phyloP scores from a whole-genome alignment of 2,329 filamentous ascomycete species.

The Venturia effusa region DNA sequence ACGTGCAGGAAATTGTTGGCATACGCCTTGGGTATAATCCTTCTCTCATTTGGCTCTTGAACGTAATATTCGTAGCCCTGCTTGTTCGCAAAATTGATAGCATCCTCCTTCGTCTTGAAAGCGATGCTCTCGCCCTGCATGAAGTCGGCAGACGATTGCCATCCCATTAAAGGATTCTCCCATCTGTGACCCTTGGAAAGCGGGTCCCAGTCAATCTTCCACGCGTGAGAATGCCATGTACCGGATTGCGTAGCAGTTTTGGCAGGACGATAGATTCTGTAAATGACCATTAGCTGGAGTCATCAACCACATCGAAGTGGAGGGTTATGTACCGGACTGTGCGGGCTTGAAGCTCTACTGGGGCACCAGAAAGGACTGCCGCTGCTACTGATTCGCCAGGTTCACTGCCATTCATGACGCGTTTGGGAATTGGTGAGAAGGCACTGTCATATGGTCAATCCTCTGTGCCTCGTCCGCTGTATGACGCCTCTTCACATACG shows the following conservation, averaged over 20 bases:
- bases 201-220: conserved; percentile 99
- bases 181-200: conserved; percentile 86
- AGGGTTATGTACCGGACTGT: conserved; percentile 65
- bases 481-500: conserved; percentile 45
- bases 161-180: conserved; percentile 98
- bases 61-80: conserved; percentile 99
- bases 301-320: neutral
- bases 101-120: conserved; percentile 90
- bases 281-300: neutral
- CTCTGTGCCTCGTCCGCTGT: neutral
- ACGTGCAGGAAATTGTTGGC: conserved; percentile 92
- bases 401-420: conserved; percentile 85
- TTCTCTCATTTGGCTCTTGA: conserved; percentile 86
- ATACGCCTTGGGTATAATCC: conserved; percentile 83
- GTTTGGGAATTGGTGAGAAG: conserved; percentile 84
- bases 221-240: conserved; percentile 69
- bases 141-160: conserved; percentile 89
- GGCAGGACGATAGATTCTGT: conserved; percentile 78
- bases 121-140: conserved; percentile 90
- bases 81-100: conserved; percentile 91
- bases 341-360: conserved; percentile 84
- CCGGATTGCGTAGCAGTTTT: conserved; percentile 98
- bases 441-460: conserved; percentile 41
- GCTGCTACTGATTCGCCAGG: conserved; percentile 63
- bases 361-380: conserved; percentile 81